phyloP scores from a whole-genome alignment of 129 eudicot genomes.

The carrot (Daucus carota) region DH1_v3.0 NC_030385.2:18230501-18231000 shows the following conservation, averaged over 20 bases:
- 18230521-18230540: slow-evolving; percentile 97
- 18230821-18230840: not conserved
- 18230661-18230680: slow-evolving; percentile 79
- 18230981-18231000: not conserved
- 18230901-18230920: not conserved
- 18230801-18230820: not conserved
- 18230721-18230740: not conserved
- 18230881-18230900: not conserved
- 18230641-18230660: slow-evolving; percentile 83
- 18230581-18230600: not conserved
- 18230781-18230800: not conserved
- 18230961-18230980: not conserved
- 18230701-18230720: not conserved
- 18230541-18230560: slow-evolving; percentile 81
- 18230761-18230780: not conserved
- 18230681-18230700: slow-evolving; percentile 66
- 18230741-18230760: not conserved
- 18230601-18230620: not conserved
- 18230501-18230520: slow-evolving; percentile 63
- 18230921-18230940: not conserved
- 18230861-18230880: not conserved
- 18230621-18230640: slow-evolving; percentile 32
- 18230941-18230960: not conserved
- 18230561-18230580: not conserved
- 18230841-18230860: not conserved